Evolutionary conservation across 768 basidiomycete species (phyloP).

Genomic region (Galerina marginata): DNA sequence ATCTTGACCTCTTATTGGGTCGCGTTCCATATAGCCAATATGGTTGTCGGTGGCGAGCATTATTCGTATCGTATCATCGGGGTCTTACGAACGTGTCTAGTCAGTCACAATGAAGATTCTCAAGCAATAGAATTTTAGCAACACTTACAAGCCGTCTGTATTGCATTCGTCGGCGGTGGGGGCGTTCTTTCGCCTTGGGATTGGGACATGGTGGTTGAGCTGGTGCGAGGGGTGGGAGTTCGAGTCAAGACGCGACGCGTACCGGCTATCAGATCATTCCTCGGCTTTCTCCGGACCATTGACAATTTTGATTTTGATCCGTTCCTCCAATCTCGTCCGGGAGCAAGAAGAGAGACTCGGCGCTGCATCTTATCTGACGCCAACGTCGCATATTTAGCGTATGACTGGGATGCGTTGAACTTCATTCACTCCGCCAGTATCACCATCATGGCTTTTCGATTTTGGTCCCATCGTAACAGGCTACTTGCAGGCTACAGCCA

Average conservation of each 20-base stretch:
- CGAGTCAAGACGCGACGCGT: conserved; percentile 11
- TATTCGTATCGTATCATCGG: conserved; percentile 77
- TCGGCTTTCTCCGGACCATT: neutral
- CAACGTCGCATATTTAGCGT: too few relatives aligned
- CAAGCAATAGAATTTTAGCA: neutral
- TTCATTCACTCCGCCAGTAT: too few relatives aligned
- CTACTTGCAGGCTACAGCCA: too few relatives aligned
- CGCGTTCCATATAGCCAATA: conserved; percentile 93
- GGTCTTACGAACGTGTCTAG: conserved; percentile 40
- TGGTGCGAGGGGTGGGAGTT: neutral
- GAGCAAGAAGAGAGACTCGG: too few relatives aligned
- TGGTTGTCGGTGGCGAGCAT: conserved; percentile 96
- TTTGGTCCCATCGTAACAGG: too few relatives aligned
- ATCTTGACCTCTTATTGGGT: conserved; percentile 93
- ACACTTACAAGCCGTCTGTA: conserved; percentile 29
- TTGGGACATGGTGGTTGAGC: conserved; percentile 23
- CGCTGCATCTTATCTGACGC: too few relatives aligned
- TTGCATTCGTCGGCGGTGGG: conserved; percentile 23
- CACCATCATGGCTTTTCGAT: too few relatives aligned
- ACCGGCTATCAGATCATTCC: neutral
- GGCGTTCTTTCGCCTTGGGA: conserved; percentile 18
- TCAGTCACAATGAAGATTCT: neutral
- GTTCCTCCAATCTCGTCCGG: neutral
- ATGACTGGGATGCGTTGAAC: too few relatives aligned
- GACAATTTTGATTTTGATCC: neutral